Base-by-base conservation (phyloP, 2,329 filamentous ascomycete genomes). In the Calonectria naviculata region DNA sequence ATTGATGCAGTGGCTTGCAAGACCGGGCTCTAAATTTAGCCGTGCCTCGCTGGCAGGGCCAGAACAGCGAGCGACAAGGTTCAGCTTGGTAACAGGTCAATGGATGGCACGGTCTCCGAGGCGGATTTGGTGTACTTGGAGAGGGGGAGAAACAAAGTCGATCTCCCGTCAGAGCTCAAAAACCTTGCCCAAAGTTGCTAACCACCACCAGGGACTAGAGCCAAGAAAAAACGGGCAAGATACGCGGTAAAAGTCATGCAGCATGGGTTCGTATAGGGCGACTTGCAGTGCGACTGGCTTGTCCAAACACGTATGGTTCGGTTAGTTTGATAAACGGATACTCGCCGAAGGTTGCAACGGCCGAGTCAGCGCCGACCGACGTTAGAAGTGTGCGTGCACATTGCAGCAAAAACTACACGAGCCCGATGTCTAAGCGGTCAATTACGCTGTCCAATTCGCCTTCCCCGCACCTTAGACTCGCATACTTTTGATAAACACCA, bases 301-400 rank as follows among this genome's bases (percentile, higher is more conserved):
- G 47, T 34, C 31, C 19, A 61, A 38, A 61, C 15, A 44, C 28
- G 38, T 58, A 61, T 29, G 26, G 24, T 56, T 38, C 24, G 56
- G 63, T 65, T 42, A 62, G 44, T 58, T 63, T 38, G 19, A 62
- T 60, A 44, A 12, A 56, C 68, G 63, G 68, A 56, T 63, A 62
- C 19, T 62, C 24, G 56, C 68, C 68, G 63, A 34, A 63, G 47
- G 42, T n/a, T 41, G 42, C 49, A 47, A 41, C 47, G 56, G 21
- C 46, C 60, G 38, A 10, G 42, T 26, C 38, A 58, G 47, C n/a
- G 66, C 47, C 29, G 65, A 24, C 38, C 21, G 31, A 31, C 28
- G 36, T 54, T 44, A 29, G n/a, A 60, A 58, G 41, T 58, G 28
- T 65, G 47, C 12, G 49, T 9, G 17, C 12, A 28, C 26, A 41